Base-by-base conservation (phyloP, 2,329 filamentous ascomycete species). In the Tolypocladium tundrense region DNA sequence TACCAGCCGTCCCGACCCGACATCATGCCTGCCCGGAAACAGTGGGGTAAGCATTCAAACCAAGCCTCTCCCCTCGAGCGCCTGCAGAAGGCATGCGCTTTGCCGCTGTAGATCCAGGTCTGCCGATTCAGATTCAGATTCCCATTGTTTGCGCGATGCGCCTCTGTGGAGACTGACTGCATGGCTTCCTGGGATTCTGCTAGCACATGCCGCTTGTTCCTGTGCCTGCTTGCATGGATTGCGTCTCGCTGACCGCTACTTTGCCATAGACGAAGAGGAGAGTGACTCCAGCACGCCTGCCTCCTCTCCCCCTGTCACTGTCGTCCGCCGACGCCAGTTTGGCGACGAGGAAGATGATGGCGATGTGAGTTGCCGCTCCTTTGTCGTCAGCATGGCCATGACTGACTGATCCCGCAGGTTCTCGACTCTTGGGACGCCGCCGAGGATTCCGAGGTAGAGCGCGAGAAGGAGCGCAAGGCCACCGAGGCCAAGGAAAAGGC, bases 381-480 rank as follows among this genome's bases (percentile, higher is more conserved):
- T 37, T 43, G 27, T 40, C 43, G 43, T 27, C 16, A 14, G 9
- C 13, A 5, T 14, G 31, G 40, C 40, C 27, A 13, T 24, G 0
- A 10, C 21, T 39, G 9, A 43, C 13, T 11, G 14, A 24, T 51
- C 21, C 24, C 16, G 13, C 63, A 96, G 88, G 90, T 97, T 58
- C 84, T 97, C 69, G 94, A 99, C 60, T 93, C 90, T 40, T 99
- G 94, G 94, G 92, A 97, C 69, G 93, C 90, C 59, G 92, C 90
- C 65, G 94, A 97, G 70, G 94, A 99, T 77, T 96, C 91, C 61
- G 94, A 99, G 68, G 93, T 87, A 67, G 94, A 99, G 79, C 89
- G 91, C 68, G 92, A 97, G 75, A 99, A 97, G 80, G 90, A 84
- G 35, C 89, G 88, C 75, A 94, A 93, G 77, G 91, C 87, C 55